phyloP scores from a whole-genome alignment of 176 grass and related monocot genomes.

The Eremochloa ophiuroides region DNA sequence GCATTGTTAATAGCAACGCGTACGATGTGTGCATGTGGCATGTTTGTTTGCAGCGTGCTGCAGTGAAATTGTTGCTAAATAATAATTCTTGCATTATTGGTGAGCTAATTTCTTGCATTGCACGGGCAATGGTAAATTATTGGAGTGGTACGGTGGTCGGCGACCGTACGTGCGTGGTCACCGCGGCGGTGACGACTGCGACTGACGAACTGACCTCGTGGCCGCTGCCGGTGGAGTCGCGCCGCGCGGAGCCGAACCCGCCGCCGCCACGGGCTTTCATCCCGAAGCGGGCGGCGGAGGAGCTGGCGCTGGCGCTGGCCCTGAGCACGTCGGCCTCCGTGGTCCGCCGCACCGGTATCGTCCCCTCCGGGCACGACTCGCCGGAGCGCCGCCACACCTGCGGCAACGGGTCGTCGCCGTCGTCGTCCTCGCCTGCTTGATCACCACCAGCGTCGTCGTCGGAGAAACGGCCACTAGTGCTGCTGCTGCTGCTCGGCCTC shows the following conservation, averaged over 20 bases:
- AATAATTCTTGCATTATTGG: too few relatives aligned
- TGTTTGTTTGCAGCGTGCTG: too few relatives aligned
- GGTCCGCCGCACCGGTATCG: conserved; percentile 54
- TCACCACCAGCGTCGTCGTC: not conserved
- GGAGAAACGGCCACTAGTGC: too few relatives aligned
- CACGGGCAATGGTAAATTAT: not conserved
- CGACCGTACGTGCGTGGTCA: too few relatives aligned
- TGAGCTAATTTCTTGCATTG: not conserved
- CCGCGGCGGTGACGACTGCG: not conserved
- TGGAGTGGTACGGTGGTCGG: not conserved
- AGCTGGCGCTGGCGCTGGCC: conserved; percentile 33
- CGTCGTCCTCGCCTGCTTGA: not conserved
- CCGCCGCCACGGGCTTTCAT: conserved; percentile 45
- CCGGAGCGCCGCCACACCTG: conserved; percentile 63
- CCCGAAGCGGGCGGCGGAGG: conserved; percentile 42
- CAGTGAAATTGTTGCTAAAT: too few relatives aligned
- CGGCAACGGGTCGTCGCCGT: conserved; percentile 12
- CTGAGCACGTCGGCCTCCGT: conserved; percentile 58
- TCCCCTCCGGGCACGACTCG: conserved; percentile 60
- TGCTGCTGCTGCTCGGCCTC: not conserved
- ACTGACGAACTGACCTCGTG: conserved; percentile 56
- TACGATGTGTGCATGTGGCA: not conserved
- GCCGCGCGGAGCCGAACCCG: conserved; percentile 3
- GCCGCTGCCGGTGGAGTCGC: conserved; percentile 60
- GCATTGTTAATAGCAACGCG: too few relatives aligned